Conservation (phyloP, 345 rosid genomes). For the Pugionium cornutum region DNA sequence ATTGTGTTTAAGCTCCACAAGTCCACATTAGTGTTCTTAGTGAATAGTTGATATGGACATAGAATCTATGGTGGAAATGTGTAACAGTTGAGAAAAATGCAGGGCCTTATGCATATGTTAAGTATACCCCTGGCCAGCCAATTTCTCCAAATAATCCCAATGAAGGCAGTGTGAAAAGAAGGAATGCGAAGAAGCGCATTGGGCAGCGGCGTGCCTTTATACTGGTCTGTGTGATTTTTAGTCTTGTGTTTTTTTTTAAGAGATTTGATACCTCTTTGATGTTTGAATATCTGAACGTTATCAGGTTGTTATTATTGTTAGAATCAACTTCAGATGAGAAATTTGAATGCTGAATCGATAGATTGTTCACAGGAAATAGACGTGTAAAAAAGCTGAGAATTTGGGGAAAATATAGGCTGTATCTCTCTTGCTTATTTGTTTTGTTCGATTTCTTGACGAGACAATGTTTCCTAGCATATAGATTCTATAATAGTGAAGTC, state of each 20-base stretch:
- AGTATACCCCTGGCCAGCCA: constrained; percentile 71
- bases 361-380: not conserved
- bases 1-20: not conserved
- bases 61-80: constrained; percentile 7
- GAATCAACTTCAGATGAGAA: constrained; percentile 3
- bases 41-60: not conserved
- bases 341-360: constrained; percentile 14
- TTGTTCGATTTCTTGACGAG: constrained; percentile 9
- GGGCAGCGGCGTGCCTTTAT: constrained; percentile 64
- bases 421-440: constrained; percentile 18
- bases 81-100: constrained; percentile 31
- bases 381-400: not conserved
- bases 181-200: constrained; percentile 83
- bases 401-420: not conserved
- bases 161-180: constrained; percentile 69
- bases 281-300: not conserved
- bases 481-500: not conserved
- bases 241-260: not conserved
- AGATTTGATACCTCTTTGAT: not conserved
- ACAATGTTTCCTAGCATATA: not conserved
- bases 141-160: constrained; percentile 77
- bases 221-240: constrained; percentile 44
- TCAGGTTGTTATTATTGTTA: constrained; percentile 8
- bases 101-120: constrained; percentile 89
- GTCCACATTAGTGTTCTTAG: not conserved